Percentiles rank a stretch among this genome's conserved stretches.
Conservation (phyloP, 768 basidiomycete genomes). For the Plicaturopsis crispa region DNA sequence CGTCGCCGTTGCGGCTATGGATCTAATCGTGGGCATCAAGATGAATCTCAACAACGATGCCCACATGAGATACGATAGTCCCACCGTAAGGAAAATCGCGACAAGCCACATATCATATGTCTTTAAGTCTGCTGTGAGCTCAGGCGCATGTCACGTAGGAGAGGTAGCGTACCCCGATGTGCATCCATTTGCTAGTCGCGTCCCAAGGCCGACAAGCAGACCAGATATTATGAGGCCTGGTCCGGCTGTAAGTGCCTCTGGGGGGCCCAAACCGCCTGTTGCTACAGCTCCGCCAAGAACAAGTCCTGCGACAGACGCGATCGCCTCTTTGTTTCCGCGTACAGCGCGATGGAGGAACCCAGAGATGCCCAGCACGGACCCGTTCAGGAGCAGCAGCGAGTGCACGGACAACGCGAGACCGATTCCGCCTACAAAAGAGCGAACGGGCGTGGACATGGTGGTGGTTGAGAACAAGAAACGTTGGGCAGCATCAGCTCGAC, state of each 20-base stretch:
- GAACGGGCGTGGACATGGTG: constrained; percentile 32
- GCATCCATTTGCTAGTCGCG: constrained; percentile 52
- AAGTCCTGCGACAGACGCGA: constrained; percentile 36
- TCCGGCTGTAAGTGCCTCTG: constrained; percentile 11
- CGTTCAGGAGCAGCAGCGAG: constrained; percentile 44
- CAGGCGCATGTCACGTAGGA: too few relatives aligned
- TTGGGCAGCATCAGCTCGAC: constrained; percentile 6
- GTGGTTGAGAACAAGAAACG: constrained; percentile 2
- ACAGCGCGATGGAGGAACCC: constrained; percentile 49
- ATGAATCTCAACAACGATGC: background rate
- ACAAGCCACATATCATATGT: constrained; percentile 58
- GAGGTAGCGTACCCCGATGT: constrained; percentile 55
- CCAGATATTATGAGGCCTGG: constrained; percentile 34
- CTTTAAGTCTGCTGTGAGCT: constrained; percentile 18
- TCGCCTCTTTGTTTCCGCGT: constrained; percentile 34
- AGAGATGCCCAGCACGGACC: constrained; percentile 52
- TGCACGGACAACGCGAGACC: constrained; percentile 45
- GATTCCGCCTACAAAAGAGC: constrained; percentile 49
- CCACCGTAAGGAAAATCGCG: constrained; percentile 48
- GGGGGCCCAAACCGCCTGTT: constrained; percentile 29
- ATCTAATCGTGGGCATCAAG: constrained; percentile 25
- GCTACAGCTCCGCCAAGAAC: constrained; percentile 37
- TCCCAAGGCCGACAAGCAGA: constrained; percentile 49
- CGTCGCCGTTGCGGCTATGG: constrained; percentile 43
- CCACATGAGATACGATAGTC: constrained; percentile 7